Conservation (phyloP, 228 moss, liverwort and hornwort genomes). For the Sphagnum magellanicum region DNA sequence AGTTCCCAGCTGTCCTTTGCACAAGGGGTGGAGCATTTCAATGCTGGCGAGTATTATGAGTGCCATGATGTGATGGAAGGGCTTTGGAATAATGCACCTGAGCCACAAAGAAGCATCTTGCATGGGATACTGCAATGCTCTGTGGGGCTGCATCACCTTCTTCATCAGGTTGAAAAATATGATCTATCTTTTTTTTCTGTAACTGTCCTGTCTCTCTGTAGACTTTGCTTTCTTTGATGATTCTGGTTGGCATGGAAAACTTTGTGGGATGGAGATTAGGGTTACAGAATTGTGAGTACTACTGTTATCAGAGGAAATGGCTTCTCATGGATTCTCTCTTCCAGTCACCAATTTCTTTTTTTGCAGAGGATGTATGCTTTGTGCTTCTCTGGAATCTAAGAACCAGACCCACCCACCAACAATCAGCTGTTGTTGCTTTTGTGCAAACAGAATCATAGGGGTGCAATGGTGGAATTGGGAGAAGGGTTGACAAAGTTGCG, state of each 20-base stretch:
- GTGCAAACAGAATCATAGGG: slow-evolving; percentile 79
- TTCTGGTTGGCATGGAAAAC: no score
- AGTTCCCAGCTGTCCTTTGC: slow-evolving; percentile 59
- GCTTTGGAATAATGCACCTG: slow-evolving; percentile 82
- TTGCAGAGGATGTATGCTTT: no score
- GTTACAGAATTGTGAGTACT: no score
- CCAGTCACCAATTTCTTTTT: no score
- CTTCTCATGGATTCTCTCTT: no score
- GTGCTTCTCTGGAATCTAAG: no score
- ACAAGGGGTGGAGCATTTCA: slow-evolving; percentile 74
- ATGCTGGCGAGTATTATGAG: slow-evolving; percentile 80
- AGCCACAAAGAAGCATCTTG: slow-evolving; percentile 72
- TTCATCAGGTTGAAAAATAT: slow-evolving; percentile 50
- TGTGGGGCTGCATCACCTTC: slow-evolving; percentile 88
- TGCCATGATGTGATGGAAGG: slow-evolving; percentile 91
- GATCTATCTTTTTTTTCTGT: no score
- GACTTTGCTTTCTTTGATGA: no score
- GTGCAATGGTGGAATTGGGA: slow-evolving; percentile 95
- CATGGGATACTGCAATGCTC: slow-evolving; percentile 96
- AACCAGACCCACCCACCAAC: no score
- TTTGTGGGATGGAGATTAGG: no score
- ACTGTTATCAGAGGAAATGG: no score
- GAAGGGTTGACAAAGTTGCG: slow-evolving; percentile 84
- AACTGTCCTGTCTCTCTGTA: no score
- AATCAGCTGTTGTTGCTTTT: neutral